Evolutionary conservation across 108 stramenopile species (phyloP), one percentile per base, ranked within the genome.

Genomic region (Cylindrotheca closterium): DNA sequence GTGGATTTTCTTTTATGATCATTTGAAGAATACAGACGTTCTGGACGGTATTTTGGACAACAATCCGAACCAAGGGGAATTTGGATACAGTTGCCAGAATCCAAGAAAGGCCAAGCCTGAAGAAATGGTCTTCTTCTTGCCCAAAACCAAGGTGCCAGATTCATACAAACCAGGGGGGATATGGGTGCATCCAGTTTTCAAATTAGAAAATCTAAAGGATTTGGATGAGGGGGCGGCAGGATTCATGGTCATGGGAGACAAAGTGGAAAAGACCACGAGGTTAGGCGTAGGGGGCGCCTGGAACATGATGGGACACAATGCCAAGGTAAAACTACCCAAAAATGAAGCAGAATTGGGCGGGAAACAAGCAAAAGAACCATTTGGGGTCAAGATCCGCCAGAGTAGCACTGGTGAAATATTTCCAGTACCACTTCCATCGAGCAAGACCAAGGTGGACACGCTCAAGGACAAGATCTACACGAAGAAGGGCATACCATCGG

Each of bases 281-380:
- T 47, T 60, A 47, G 37, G 47, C 24, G 47, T 73, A 4, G 58
- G 55, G 3, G 71, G 71, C 1, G 29, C 47, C 46, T 73, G 71
- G 71, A 65, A 65, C 5, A 59, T 73, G 64, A 18, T 73, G 58
- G 71, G 71, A n/a, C 55, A 51, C 26, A 73, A 73, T 24, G 71
- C 65, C 31, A 55, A 73, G 31, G 58, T 73, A 8, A 55, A 57
- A 0, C 31, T 58, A 27, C 58, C 63, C 21, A 59, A 47, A 30
- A 51, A 52, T 18, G 30, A 52, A 30, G 37, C 37, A 7, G 37
- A 42, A 15, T 15, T 42, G 10, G 37, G 37, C 15, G 37, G 37
- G 37, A 42, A 42, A 42, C 37, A 42, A 42, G 7, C 37, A 15
- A 42, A 42, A 42, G 15, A 7, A 7, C 37, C 37, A 42, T 42